phyloP scores from a whole-genome alignment of 2,329 filamentous ascomycete genomes.

The Dothistroma pini region DNA sequence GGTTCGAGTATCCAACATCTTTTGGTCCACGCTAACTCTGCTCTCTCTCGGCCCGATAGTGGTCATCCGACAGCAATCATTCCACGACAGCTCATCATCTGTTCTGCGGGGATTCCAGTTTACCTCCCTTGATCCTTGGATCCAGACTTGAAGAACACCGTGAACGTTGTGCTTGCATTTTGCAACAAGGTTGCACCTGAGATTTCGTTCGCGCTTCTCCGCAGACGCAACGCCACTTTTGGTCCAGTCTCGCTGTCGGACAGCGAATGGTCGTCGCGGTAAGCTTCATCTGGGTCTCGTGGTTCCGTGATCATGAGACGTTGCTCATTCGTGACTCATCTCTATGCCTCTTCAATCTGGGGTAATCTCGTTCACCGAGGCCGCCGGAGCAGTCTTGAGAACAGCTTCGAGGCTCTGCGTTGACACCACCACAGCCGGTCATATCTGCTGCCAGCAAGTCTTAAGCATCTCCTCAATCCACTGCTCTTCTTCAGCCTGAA shows the following conservation, averaged over 20 bases:
- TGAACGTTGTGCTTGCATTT: not conserved
- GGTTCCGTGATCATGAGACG: not conserved
- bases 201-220: not conserved
- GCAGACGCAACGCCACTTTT: not conserved
- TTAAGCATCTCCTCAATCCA: constrained; percentile 42
- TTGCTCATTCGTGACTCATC: not conserved
- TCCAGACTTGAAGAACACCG: not conserved
- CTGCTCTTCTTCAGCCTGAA: constrained; percentile 43
- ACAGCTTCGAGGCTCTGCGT: constrained; percentile 25
- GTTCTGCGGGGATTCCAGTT: not conserved
- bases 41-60: not conserved
- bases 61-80: not conserved
- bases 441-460: constrained; percentile 42
- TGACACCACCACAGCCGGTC: constrained; percentile 10
- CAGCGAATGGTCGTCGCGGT: not conserved
- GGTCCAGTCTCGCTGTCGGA: constrained; percentile 3
- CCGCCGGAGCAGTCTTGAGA: constrained; percentile 18
- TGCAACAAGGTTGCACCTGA: not conserved
- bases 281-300: not conserved
- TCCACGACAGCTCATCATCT: not conserved
- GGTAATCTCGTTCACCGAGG: constrained; percentile 23
- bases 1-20: not conserved
- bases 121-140: not conserved
- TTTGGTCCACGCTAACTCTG: not conserved
- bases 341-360: constrained; percentile 16